These are phyloP conservation scores for Cladosporium austrohemisphaericum DNA, from an alignment of 2,329 filamentous ascomycete species.

Conservation along the genomic window DNA sequence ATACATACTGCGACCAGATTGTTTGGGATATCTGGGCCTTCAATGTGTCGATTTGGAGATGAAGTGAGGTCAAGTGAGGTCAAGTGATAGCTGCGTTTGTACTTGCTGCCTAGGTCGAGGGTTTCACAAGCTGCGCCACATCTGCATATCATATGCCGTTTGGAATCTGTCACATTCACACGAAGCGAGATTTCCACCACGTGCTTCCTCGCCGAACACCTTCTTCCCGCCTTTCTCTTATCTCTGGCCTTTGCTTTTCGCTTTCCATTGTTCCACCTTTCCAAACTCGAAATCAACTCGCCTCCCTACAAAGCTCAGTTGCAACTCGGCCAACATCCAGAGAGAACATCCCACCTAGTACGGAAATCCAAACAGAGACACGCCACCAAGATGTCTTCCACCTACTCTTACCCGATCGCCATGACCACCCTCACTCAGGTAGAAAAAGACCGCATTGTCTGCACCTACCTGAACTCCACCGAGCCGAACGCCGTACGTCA, in stretches of 20 bases:
- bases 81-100: too few relatives aligned
- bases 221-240: background rate
- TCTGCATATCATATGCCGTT: background rate
- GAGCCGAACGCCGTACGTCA: slow-evolving; percentile 20
- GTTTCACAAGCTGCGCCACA: too few relatives aligned
- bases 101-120: too few relatives aligned
- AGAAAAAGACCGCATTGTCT: slow-evolving; percentile 32
- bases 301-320: too few relatives aligned
- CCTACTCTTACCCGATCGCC: slow-evolving; percentile 23
- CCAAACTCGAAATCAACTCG: background rate
- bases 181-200: too few relatives aligned
- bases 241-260: background rate
- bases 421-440: slow-evolving; percentile 24
- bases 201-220: background rate
- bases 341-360: background rate
- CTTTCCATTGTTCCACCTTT: too few relatives aligned
- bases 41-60: too few relatives aligned
- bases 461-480: slow-evolving; percentile 24
- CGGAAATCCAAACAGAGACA: background rate
- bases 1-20: too few relatives aligned
- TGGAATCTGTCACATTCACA: slow-evolving; percentile 11
- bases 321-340: too few relatives aligned
- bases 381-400: slow-evolving; percentile 21
- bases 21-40: too few relatives aligned
- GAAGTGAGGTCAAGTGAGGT: too few relatives aligned